Percentiles rank a stretch among this genome's conserved stretches.
Evolutionary conservation across 2,329 filamentous ascomycete genomes (phyloP).

Genomic region (Colletotrichum tropicale): DNA sequence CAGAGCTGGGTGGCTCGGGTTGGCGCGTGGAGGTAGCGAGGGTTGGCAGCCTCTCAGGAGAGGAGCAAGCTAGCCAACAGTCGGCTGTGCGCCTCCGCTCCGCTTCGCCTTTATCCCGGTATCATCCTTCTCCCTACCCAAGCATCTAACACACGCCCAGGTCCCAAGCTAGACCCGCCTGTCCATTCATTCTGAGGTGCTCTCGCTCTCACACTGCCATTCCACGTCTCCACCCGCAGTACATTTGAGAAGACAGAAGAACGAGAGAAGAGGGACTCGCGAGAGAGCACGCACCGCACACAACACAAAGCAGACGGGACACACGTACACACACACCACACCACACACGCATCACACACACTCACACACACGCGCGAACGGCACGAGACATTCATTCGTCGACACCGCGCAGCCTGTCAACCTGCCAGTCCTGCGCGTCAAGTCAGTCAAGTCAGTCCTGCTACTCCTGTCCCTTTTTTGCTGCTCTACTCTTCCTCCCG

Average conservation of each 20-base stretch:
- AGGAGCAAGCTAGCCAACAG: slow-evolving; percentile 20
- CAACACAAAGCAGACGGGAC: not conserved
- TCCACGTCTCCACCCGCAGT: slow-evolving; percentile 6
- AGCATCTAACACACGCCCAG: slow-evolving; percentile 20
- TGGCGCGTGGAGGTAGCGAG: slow-evolving; percentile 13
- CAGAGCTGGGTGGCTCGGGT: slow-evolving; percentile 11
- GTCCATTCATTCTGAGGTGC: not conserved
- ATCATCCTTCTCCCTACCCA: slow-evolving; percentile 22
- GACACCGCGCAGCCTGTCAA: not conserved
- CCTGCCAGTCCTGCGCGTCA: not conserved
- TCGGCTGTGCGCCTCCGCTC: slow-evolving; percentile 20
- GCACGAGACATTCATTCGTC: not conserved
- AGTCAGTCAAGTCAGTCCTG: not conserved
- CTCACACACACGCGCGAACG: not conserved
- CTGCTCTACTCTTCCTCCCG: not conserved
- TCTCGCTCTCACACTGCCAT: not conserved
- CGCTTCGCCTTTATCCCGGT: slow-evolving; percentile 23
- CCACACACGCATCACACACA: not conserved
- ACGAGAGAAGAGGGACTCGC: not conserved
- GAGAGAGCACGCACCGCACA: not conserved
- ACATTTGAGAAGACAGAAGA: not conserved
- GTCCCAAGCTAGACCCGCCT: slow-evolving; percentile 20
- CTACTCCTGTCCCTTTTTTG: not conserved
- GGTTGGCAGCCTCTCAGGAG: slow-evolving; percentile 17
- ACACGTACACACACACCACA: not conserved